Percentiles rank a stretch among this genome's conserved stretches.
phyloP scores from a whole-genome alignment of 306 rosid genomes.

The Acacia melanoxylon region DNA sequence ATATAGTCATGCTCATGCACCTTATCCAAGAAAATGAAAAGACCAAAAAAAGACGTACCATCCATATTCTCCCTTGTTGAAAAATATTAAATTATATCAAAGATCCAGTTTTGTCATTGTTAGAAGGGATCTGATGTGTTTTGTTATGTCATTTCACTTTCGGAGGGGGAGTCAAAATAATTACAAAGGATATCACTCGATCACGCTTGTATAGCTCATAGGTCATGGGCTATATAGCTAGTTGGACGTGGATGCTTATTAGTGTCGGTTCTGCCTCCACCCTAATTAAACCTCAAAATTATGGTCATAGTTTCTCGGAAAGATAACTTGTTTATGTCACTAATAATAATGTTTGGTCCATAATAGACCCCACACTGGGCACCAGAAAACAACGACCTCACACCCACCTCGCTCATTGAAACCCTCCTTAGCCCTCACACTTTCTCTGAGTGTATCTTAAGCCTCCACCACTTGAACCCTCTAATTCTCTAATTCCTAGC shows the following conservation, averaged over 20 bases:
- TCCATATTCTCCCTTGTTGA: neutral
- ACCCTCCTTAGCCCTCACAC: neutral
- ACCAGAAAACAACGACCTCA: conserved; percentile 57
- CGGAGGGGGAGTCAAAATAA: neutral
- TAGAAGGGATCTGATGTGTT: neutral
- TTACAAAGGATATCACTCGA: neutral
- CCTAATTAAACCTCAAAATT: conserved; percentile 2
- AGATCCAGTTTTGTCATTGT: neutral
- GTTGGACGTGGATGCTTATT: neutral
- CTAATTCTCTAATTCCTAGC: neutral
- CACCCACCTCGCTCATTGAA: conserved; percentile 35
- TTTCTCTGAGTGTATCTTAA: conserved; percentile 41
- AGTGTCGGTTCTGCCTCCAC: conserved; percentile 5
- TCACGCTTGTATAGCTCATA: neutral
- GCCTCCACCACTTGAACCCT: conserved; percentile 25
- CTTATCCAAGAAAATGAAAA: neutral
- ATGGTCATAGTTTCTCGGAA: neutral
- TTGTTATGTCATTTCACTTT: neutral
- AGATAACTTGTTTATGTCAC: conserved; percentile 42
- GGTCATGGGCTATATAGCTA: neutral
- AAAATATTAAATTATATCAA: neutral
- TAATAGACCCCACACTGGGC: conserved; percentile 42
- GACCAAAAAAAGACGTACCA: neutral
- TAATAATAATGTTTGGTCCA: conserved; percentile 29
- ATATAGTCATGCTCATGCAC: neutral